phyloP scores from a whole-genome alignment of 768 basidiomycete genomes.

The Mycena kentingensis region DNA sequence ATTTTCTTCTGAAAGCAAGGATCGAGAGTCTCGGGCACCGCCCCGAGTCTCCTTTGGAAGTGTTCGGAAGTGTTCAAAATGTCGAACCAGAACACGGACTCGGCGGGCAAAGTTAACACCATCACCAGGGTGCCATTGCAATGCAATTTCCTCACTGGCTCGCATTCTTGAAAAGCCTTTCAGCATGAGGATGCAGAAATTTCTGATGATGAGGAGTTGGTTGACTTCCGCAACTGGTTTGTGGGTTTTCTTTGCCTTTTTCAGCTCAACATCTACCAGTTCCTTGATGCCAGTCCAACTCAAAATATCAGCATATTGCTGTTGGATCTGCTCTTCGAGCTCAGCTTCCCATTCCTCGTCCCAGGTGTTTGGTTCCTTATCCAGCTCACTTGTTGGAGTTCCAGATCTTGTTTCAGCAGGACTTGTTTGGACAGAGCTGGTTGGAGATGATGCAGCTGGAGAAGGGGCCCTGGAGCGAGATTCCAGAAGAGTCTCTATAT shows the following conservation, averaged over 20 bases:
- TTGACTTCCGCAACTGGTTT: conserved; percentile 31
- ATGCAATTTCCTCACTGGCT: conserved; percentile 38
- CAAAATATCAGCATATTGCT: conserved; percentile 16
- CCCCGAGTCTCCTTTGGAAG: conserved; percentile 33
- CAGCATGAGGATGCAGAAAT: conserved; percentile 37
- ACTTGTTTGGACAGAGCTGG: too few relatives aligned
- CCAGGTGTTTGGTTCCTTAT: too few relatives aligned
- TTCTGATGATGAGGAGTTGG: conserved; percentile 35
- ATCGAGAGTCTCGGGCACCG: conserved; percentile 18
- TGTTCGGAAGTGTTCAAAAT: conserved; percentile 40
- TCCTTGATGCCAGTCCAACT: conserved; percentile 29
- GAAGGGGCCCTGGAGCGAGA: too few relatives aligned
- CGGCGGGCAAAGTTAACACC: conserved; percentile 31
- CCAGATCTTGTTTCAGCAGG: too few relatives aligned
- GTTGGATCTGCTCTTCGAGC: conserved; percentile 18
- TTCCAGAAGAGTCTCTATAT: too few relatives aligned
- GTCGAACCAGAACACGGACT: conserved; percentile 33
- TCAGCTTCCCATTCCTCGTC: conserved; percentile 27
- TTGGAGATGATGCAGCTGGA: too few relatives aligned
- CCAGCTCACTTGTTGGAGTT: conserved; percentile 32
- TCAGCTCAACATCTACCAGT: conserved; percentile 35
- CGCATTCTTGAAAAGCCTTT: conserved; percentile 31
- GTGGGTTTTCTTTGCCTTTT: conserved; percentile 24
- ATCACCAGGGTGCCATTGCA: conserved; percentile 38
- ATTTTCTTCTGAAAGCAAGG: conserved; percentile 27